These are phyloP conservation scores for Elongisporangium anandrum DNA, from an alignment of 352 stramenopile genomes.

Conservation along the genomic window DNA sequence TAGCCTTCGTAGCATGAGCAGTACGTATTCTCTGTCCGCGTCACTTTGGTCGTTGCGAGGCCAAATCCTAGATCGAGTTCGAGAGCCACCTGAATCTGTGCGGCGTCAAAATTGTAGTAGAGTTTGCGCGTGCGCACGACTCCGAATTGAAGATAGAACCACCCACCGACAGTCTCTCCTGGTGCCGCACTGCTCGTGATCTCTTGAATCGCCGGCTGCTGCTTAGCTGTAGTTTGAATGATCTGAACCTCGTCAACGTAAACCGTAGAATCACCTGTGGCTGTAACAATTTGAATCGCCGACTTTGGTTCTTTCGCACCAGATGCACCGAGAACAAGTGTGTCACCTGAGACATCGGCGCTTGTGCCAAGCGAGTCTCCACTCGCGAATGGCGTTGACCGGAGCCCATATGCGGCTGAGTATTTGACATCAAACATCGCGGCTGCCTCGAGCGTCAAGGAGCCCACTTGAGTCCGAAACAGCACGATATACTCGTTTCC, in stretches of 20 bases:
- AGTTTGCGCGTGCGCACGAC: constrained; percentile 50
- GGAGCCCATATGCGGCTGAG: constrained; percentile 63
- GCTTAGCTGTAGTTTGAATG: constrained; percentile 42
- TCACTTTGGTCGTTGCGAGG: constrained; percentile 49
- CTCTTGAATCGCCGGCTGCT: constrained; percentile 62
- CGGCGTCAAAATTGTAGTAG: constrained; percentile 63
- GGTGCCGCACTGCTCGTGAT: constrained; percentile 62
- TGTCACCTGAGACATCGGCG: constrained; percentile 64
- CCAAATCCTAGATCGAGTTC: constrained; percentile 77
- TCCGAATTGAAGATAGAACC: constrained; percentile 62
- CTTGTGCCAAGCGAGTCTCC: constrained; percentile 56
- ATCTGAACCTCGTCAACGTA: constrained; percentile 77
- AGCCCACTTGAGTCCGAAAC: constrained; percentile 42
- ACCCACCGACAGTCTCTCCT: constrained; percentile 63
- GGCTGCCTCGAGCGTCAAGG: constrained; percentile 39
- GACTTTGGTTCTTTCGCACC: constrained; percentile 50
- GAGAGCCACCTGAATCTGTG: constrained; percentile 59
- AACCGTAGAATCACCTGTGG: constrained; percentile 33
- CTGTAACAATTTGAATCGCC: constrained; percentile 68
- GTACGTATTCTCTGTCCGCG: constrained; percentile 53
- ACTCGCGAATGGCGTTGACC: constrained; percentile 49
- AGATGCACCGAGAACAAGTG: constrained; percentile 63
- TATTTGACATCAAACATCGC: constrained; percentile 65
- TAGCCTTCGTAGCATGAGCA: constrained; percentile 69
- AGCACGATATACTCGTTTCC: constrained; percentile 63